phyloP scores from a whole-genome alignment of 805 yeast genomes.

The Cyberlindnera misumaiensis region DNA sequence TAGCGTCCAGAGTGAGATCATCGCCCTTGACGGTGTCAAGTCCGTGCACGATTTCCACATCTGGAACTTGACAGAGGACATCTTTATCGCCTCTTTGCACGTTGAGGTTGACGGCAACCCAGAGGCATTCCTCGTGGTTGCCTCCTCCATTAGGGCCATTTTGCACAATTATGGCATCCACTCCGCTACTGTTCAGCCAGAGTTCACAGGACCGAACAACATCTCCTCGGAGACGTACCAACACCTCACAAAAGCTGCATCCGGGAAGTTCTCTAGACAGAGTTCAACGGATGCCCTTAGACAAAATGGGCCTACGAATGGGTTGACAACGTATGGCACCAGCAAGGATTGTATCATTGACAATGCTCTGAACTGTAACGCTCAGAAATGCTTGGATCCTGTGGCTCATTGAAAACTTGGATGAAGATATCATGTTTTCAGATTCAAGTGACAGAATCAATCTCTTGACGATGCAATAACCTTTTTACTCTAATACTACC shows the following conservation, averaged over 20 bases:
- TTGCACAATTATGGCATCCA: slow-evolving; percentile 83
- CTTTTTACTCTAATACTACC: too few relatives aligned
- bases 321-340: slow-evolving; percentile 28
- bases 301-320: slow-evolving; percentile 5
- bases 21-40: slow-evolving; percentile 61
- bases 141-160: slow-evolving; percentile 67
- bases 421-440: too few relatives aligned
- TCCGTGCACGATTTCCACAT: slow-evolving; percentile 94
- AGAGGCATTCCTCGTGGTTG: slow-evolving; percentile 62
- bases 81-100: slow-evolving; percentile 84
- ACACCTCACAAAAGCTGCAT: slow-evolving; percentile 28
- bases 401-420: too few relatives aligned
- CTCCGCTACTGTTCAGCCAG: slow-evolving; percentile 95
- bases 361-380: slow-evolving; percentile 45
- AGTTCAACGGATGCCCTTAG: slow-evolving; percentile 11
- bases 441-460: too few relatives aligned
- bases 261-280: slow-evolving; percentile 23
- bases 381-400: slow-evolving; percentile 33
- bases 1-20: slow-evolving; percentile 61
- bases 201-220: slow-evolving; percentile 42
- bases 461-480: too few relatives aligned
- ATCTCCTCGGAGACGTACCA: slow-evolving; percentile 27
- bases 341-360: slow-evolving; percentile 41
- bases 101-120: slow-evolving; percentile 64
- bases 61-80: slow-evolving; percentile 89